Evolutionary conservation across 306 rosid genomes (phyloP), one percentile per base, ranked within the genome.

Genomic region (Prinsepia uniflora): DNA sequence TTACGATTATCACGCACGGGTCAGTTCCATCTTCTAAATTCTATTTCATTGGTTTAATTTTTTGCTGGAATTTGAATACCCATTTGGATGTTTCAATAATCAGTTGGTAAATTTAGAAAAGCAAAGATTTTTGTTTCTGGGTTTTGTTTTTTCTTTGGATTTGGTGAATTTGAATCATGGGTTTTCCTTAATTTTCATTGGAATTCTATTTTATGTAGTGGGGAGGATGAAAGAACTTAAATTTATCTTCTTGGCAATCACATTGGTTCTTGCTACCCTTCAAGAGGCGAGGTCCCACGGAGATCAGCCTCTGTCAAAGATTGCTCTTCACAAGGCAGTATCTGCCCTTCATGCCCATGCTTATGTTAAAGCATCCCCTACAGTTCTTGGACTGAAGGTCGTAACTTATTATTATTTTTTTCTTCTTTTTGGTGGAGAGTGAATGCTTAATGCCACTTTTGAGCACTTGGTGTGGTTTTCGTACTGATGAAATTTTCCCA

Each of bases 281-380:
- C 81, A 76, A 45, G 71, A 65, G 64, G 89, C 44, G 74, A 67
- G 53, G 54, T 80, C 92, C 58, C 87, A 89, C 82, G 95, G 87
- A 65, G 80, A 70, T 22, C 96, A 92, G 10, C 96, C 95, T 72
- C 79, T 89, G 71, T 86, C 89, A n/a, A 84, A 81, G 72, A 78
- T 89, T 57, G 68, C 79, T 41, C 30, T 92, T 73, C 88, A 86
- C 63, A 76, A 82, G 65, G 74, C 98, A 40, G 76, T 80, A 7
- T 14, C 78, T 13, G 84, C 87, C 42, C 84, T 88, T 70, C 81
- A 77, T 80, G 75, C 81, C 49, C 67, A 72, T 49, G 95, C 96
- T 76, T 61, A 53, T 70, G 82, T 89, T 67, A 81, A 83, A 72
- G 88, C 84, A 68, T 79, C 92, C 42, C 84, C 90, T 24, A 8